Conservation (phyloP, 2,329 filamentous ascomycete species). For the Chalara sp. region DNA sequence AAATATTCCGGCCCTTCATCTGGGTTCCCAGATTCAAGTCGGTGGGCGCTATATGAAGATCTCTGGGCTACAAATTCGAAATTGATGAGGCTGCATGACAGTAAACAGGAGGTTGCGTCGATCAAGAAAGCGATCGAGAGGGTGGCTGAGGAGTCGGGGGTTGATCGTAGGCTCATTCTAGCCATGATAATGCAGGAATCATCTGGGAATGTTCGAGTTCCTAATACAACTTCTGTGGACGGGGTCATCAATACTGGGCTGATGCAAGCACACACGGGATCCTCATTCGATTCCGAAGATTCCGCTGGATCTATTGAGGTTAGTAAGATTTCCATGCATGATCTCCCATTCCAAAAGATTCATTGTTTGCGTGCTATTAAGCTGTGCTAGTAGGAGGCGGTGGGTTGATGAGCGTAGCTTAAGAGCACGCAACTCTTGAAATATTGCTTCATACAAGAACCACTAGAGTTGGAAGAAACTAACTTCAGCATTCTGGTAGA, state of each 20-base stretch:
- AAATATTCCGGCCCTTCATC: background rate
- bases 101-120: constrained; percentile 5
- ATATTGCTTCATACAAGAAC: too few relatives aligned
- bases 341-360: too few relatives aligned
- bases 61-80: background rate
- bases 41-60: background rate
- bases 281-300: background rate
- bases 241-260: constrained; percentile 18
- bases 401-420: too few relatives aligned
- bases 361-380: too few relatives aligned
- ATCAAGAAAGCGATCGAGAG: constrained; percentile 7
- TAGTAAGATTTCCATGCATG: too few relatives aligned
- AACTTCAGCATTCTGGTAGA: constrained; percentile 8
- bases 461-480: constrained; percentile 10
- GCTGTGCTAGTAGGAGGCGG: too few relatives aligned
- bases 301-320: too few relatives aligned
- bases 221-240: constrained; percentile 3
- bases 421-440: too few relatives aligned
- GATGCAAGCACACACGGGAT: constrained; percentile 20
- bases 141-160: constrained; percentile 8
- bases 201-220: constrained; percentile 7
- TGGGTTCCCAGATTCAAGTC: background rate
- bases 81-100: constrained; percentile 7
- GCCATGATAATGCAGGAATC: constrained; percentile 15
- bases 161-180: constrained; percentile 12